Percentiles rank a stretch among this genome's conserved stretches.
Evolutionary conservation across 768 basidiomycete genomes (phyloP).

Genomic region (Hygrocybe coccinea): DNA sequence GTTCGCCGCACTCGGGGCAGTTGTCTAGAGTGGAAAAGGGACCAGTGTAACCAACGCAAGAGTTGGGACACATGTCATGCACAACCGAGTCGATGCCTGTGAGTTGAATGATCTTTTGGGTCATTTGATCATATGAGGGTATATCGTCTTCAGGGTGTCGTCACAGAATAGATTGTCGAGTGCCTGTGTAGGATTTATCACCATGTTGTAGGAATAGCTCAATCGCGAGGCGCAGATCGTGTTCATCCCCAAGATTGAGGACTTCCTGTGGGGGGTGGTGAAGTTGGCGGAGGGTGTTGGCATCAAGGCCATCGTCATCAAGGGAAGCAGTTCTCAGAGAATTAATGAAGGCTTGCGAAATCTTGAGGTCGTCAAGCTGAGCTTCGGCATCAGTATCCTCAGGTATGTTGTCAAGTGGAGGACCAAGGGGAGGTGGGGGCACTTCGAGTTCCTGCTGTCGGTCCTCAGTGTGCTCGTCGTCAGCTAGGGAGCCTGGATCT

Average conservation of each 20-base stretch:
- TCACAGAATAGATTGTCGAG: conserved; percentile 18
- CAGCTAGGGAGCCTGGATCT: no score
- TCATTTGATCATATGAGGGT: conserved; percentile 26
- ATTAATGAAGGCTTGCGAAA: conserved; percentile 10
- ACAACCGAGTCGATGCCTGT: conserved; percentile 33
- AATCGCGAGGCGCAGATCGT: conserved; percentile 29
- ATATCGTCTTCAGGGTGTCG: conserved; percentile 25
- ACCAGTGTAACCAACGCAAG: conserved; percentile 24
- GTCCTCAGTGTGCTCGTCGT: no score
- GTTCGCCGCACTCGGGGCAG: conserved; percentile 25
- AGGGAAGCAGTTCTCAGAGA: conserved; percentile 14
- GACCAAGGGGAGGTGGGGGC: neutral
- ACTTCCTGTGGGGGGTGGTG: conserved; percentile 12
- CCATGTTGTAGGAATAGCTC: conserved; percentile 27
- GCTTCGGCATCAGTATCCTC: neutral
- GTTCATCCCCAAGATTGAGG: conserved; percentile 8
- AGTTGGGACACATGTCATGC: conserved; percentile 41
- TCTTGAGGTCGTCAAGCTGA: conserved; percentile 4
- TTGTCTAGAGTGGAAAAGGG: conserved; percentile 8
- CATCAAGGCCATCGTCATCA: conserved; percentile 12
- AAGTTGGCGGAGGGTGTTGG: conserved; percentile 8
- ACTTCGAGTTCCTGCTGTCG: neutral
- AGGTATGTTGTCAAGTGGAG: neutral
- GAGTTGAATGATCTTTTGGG: conserved; percentile 21
- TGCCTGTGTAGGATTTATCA: conserved; percentile 25